A percentile compares a stretch with the other conserved stretches of the same genome.
Evolutionary conservation across 1,284 basidiomycete species (phyloP).

Genomic region (Rhodotorula sp.): DNA sequence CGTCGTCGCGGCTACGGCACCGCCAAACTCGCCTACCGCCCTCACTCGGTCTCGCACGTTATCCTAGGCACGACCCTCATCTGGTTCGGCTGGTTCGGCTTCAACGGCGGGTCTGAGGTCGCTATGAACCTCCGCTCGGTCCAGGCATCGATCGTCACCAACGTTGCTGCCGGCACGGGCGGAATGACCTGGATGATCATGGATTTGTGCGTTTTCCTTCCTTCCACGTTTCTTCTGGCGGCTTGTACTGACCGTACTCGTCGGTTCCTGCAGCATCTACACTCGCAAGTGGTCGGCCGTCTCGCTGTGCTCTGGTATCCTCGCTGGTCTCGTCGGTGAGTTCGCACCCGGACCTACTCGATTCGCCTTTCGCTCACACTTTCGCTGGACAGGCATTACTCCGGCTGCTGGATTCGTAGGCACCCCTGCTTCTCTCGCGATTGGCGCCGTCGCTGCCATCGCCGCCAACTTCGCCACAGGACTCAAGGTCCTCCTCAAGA

Average conservation of each 20-base stretch:
- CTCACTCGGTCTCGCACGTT: constrained; percentile 87
- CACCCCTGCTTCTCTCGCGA: constrained; percentile 75
- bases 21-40: constrained; percentile 81
- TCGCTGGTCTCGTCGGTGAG: constrained; percentile 58
- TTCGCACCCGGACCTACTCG: neutral
- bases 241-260: no score
- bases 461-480: constrained; percentile 57
- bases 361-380: neutral
- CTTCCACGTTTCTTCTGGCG: neutral
- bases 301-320: constrained; percentile 93
- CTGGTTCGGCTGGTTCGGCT: constrained; percentile 96
- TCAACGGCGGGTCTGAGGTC: constrained; percentile 68
- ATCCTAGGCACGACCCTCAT: constrained; percentile 82
- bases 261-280: constrained; percentile 52
- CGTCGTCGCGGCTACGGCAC: constrained; percentile 82
- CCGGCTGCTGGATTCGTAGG: constrained; percentile 80
- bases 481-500: constrained; percentile 29
- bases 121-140: constrained; percentile 86
- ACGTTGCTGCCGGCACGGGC: constrained; percentile 71
- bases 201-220: constrained; percentile 57
- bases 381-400: neutral
- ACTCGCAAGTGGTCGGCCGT: constrained; percentile 88
- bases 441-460: constrained; percentile 79
- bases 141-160: constrained; percentile 83
- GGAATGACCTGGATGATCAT: constrained; percentile 86